phyloP scores from a whole-genome alignment of 257 asterid genomes.

The Solanum pennellii region DNA sequence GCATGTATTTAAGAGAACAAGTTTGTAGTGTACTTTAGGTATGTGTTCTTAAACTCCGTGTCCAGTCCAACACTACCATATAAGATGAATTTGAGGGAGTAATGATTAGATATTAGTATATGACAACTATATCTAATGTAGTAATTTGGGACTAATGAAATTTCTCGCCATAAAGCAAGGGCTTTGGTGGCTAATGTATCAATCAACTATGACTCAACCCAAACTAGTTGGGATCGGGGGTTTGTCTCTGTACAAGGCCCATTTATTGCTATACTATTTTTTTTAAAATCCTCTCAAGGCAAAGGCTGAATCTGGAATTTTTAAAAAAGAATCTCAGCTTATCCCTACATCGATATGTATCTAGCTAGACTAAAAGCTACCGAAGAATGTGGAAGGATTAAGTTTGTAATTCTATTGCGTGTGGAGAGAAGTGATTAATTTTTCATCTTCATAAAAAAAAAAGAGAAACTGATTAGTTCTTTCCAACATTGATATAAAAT shows the following conservation, averaged over 20 bases:
- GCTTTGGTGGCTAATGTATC: background rate
- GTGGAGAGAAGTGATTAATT: background rate
- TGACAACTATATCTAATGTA: background rate
- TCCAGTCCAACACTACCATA: background rate
- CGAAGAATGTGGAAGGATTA: background rate
- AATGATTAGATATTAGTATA: background rate
- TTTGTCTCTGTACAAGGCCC: background rate
- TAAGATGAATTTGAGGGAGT: background rate
- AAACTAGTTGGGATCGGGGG: background rate
- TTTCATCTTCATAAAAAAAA: background rate
- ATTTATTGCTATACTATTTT: background rate
- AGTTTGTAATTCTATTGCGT: background rate
- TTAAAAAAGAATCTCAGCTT: background rate
- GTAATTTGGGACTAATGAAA: background rate
- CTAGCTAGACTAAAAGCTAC: background rate
- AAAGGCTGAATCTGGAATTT: background rate
- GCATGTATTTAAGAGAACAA: background rate
- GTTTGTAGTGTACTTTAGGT: background rate
- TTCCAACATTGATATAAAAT: background rate
- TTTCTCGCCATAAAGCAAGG: background rate
- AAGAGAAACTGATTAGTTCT: background rate
- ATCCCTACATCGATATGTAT: background rate
- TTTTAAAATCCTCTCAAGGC: background rate
- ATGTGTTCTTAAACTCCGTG: background rate
- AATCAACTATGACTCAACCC: background rate